Percentiles rank a stretch among this genome's conserved stretches.
Evolutionary conservation across 139 green algal genomes (phyloP).

Genomic region (Picochlorum sp.): DNA sequence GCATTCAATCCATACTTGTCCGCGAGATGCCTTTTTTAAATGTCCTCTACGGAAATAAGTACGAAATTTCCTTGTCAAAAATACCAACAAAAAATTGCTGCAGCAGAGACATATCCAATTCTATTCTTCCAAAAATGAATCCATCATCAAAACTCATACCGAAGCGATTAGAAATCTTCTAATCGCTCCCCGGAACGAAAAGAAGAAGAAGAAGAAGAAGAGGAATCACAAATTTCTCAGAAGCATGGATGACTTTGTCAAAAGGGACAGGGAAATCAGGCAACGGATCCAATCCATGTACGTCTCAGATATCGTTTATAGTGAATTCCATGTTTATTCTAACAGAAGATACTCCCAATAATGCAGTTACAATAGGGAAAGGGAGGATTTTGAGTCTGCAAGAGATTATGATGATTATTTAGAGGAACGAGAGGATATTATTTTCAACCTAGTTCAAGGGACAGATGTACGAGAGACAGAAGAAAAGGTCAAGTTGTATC

Average conservation of each 20-base stretch:
- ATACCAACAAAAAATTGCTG: too few species aligned
- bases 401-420: constrained; percentile 61
- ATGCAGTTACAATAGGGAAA: constrained; percentile 56
- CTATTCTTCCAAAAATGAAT: too few species aligned
- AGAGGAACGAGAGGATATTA: constrained; percentile 64
- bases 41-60: too few species aligned
- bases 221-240: neutral
- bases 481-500: constrained; percentile 24
- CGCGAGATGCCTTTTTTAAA: too few species aligned
- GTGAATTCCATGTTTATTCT: neutral
- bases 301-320: neutral
- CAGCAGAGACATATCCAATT: too few species aligned
- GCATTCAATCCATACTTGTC: too few species aligned
- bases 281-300: constrained; percentile 38
- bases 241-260: neutral
- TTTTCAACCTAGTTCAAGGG: constrained; percentile 39
- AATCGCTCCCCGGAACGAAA: too few species aligned
- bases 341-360: too few species aligned
- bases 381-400: constrained; percentile 48
- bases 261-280: constrained; percentile 34
- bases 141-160: too few species aligned
- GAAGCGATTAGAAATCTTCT: too few species aligned
- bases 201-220: too few species aligned
- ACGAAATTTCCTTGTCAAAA: too few species aligned
- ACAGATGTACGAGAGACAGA: constrained; percentile 23